These are phyloP conservation scores for Iberis amara DNA, from an alignment of 441 rosid species.

Conservation along the genomic window DNA sequence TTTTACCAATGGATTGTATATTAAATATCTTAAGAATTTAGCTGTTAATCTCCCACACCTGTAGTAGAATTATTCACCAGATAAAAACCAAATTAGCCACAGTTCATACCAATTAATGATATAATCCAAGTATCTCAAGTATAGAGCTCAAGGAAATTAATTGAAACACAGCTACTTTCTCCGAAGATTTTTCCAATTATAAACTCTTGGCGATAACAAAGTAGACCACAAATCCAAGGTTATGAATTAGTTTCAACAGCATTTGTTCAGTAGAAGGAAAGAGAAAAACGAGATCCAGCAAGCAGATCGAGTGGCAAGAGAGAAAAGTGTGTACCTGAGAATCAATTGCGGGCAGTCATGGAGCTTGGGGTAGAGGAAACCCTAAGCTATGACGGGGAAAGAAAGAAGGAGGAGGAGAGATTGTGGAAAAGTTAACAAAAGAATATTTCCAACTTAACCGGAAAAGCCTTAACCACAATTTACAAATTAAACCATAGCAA, in stretches of 20 bases:
- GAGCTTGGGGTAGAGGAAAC: constrained; percentile 16
- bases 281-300: constrained; percentile 23
- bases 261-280: constrained; percentile 1
- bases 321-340: constrained; percentile 23
- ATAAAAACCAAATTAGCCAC: constrained; percentile 15
- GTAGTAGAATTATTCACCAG: neutral
- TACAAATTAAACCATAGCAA: too few relatives aligned
- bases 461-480: too few relatives aligned
- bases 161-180: too few relatives aligned
- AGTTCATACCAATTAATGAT: neutral
- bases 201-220: too few relatives aligned
- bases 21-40: neutral
- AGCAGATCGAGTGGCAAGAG: constrained; percentile 10
- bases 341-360: constrained; percentile 15
- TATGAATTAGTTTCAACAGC: neutral
- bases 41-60: constrained; percentile 1
- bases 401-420: constrained; percentile 18
- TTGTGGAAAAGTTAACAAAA: neutral
- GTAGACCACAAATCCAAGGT: too few relatives aligned
- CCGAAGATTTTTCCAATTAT: too few relatives aligned
- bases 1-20: neutral
- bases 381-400: constrained; percentile 14
- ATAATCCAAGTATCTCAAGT: neutral
- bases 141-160: neutral
- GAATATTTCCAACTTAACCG: too few relatives aligned